A percentile compares a stretch with the other conserved stretches of the same genome.
Conservation (phyloP, 805 yeast genomes). For the Candida yuanshanica region DNA sequence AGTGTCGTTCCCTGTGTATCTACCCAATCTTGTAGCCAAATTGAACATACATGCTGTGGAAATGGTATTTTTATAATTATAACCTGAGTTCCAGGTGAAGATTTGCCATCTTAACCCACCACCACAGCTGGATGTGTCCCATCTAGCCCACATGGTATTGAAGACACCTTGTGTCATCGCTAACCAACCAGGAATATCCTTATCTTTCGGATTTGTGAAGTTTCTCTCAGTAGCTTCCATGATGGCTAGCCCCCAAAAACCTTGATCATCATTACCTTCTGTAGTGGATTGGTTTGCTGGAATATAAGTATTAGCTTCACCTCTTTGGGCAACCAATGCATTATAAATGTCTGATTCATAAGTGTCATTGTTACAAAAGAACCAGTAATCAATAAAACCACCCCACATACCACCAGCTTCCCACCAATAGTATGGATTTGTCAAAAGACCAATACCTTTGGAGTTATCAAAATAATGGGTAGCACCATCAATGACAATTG, state of each 20-base stretch:
- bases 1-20: slow-evolving; percentile 51
- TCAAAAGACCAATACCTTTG: slow-evolving; percentile 70
- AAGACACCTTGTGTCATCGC: slow-evolving; percentile 56
- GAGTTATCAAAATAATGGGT: slow-evolving; percentile 74
- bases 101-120: slow-evolving; percentile 76
- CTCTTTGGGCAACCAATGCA: slow-evolving; percentile 47
- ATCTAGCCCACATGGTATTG: slow-evolving; percentile 57
- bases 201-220: slow-evolving; percentile 43
- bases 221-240: slow-evolving; percentile 62
- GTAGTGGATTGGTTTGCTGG: slow-evolving; percentile 61
- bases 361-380: slow-evolving; percentile 64
- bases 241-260: slow-evolving; percentile 65
- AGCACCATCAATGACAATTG: slow-evolving; percentile 54
- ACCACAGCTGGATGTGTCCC: slow-evolving; percentile 51
- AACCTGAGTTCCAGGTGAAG: slow-evolving; percentile 66
- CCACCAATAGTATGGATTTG: slow-evolving; percentile 84
- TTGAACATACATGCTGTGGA: slow-evolving; percentile 60
- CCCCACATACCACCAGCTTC: slow-evolving; percentile 85
- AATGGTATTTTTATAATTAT: slow-evolving; percentile 58
- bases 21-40: slow-evolving; percentile 56
- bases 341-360: slow-evolving; percentile 51
- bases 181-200: slow-evolving; percentile 48
- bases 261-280: slow-evolving; percentile 75
- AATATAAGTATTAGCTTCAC: slow-evolving; percentile 47
- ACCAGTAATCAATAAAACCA: slow-evolving; percentile 64